Percentiles rank a stretch among this genome's conserved stretches.
Evolutionary conservation across 768 basidiomycete genomes (phyloP).

Genomic region (Mycena pura): DNA sequence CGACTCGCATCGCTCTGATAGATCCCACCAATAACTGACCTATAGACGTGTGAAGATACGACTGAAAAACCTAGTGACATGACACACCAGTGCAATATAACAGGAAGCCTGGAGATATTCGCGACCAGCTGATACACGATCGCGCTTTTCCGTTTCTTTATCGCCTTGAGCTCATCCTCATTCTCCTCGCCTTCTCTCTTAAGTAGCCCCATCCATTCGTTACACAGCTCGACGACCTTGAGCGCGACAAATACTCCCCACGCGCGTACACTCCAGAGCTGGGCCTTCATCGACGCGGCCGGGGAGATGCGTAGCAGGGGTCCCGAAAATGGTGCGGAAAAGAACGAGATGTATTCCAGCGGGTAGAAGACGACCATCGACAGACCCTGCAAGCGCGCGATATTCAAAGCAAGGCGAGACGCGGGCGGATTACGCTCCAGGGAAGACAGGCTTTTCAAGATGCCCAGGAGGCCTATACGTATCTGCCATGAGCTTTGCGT

Average conservation of each 20-base stretch:
- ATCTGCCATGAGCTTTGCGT: neutral
- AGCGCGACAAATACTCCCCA: constrained; percentile 19
- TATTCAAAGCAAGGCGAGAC: constrained; percentile 53
- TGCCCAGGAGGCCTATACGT: constrained; percentile 51
- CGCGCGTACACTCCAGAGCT: constrained; percentile 23
- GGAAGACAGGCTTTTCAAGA: constrained; percentile 57
- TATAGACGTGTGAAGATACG: neutral
- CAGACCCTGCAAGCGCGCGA: constrained; percentile 60
- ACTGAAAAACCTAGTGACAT: neutral
- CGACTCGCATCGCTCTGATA: constrained; percentile 18
- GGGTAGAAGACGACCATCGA: constrained; percentile 63
- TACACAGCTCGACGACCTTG: constrained; percentile 8
- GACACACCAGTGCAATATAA: constrained; percentile 23
- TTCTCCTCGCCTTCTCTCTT: neutral
- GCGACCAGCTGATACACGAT: constrained; percentile 9
- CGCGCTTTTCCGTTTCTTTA: constrained; percentile 11
- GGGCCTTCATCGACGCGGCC: neutral
- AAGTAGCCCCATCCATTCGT: constrained; percentile 6
- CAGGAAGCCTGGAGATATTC: constrained; percentile 23
- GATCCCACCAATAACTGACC: constrained; percentile 24
- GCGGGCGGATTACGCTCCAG: constrained; percentile 56
- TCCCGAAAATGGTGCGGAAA: constrained; percentile 39
- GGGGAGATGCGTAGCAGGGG: constrained; percentile 23
- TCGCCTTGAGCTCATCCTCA: neutral
- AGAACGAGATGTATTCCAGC: constrained; percentile 57